phyloP scores from a whole-genome alignment of 2,329 filamentous ascomycete species.

The Neospermospora avenae region DNA sequence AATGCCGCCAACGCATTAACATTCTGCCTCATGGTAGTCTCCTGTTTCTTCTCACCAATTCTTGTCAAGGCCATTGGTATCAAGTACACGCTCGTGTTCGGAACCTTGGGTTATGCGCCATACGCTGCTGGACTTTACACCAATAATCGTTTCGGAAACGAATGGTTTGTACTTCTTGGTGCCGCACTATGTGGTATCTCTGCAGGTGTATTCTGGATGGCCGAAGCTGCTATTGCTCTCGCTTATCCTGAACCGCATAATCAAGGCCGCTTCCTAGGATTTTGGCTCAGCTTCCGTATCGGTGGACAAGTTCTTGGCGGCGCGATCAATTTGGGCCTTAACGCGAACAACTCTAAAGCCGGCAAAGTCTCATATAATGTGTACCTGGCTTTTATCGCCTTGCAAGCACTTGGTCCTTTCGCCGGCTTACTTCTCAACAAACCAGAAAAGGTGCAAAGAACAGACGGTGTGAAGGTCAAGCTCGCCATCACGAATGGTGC shows the following conservation, averaged over 20 bases:
- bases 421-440: slow-evolving; percentile 59
- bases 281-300: slow-evolving; percentile 61
- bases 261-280: slow-evolving; percentile 60
- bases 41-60: slow-evolving; percentile 62
- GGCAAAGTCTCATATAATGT: slow-evolving; percentile 68
- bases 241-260: slow-evolving; percentile 70
- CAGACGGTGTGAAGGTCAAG: slow-evolving; percentile 60
- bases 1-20: slow-evolving; percentile 67
- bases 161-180: slow-evolving; percentile 66
- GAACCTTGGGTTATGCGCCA: slow-evolving; percentile 68
- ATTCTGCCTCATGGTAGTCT: slow-evolving; percentile 70
- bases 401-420: slow-evolving; percentile 65
- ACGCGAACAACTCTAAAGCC: slow-evolving; percentile 51
- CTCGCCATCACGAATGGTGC: slow-evolving; percentile 55
- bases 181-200: slow-evolving; percentile 30
- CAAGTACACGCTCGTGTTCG: slow-evolving; percentile 67
- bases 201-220: slow-evolving; percentile 73
- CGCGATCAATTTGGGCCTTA: slow-evolving; percentile 67
- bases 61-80: slow-evolving; percentile 68
- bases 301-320: slow-evolving; percentile 68
- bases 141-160: slow-evolving; percentile 66
- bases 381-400: slow-evolving; percentile 66
- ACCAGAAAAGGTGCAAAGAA: slow-evolving; percentile 60
- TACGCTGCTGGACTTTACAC: slow-evolving; percentile 69
- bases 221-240: slow-evolving; percentile 70